A percentile compares a stretch with the other conserved stretches of the same genome.
phyloP scores from a whole-genome alignment of 345 rosid genomes.

The Physaria fendleri region DNA sequence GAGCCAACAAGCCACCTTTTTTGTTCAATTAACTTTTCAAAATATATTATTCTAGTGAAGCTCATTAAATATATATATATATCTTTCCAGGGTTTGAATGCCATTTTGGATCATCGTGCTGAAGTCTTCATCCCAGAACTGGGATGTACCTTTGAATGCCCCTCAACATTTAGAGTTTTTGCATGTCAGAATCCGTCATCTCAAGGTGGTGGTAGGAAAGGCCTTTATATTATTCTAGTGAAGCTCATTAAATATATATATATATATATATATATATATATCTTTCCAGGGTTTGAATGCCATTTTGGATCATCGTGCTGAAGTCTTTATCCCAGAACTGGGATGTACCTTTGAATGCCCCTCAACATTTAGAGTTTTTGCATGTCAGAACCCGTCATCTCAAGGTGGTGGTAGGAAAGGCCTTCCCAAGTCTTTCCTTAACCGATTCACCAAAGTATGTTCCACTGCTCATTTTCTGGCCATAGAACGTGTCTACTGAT shows the following conservation, averaged over 20 bases:
- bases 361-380: conserved; percentile 81
- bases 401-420: conserved; percentile 99
- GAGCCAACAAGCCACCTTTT: conserved; percentile 1
- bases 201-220: conserved; percentile 99
- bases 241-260: no score
- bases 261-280: no score
- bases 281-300: conserved; percentile 80
- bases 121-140: conserved; percentile 95
- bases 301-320: conserved; percentile 91
- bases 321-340: conserved; percentile 91
- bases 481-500: no score
- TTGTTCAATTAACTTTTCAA: background rate
- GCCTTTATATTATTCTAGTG: no score
- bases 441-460: conserved; percentile 86
- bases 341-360: conserved; percentile 76
- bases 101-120: conserved; percentile 93
- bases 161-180: conserved; percentile 80
- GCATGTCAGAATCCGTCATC: conserved; percentile 96
- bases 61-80: no score
- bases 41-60: no score
- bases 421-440: conserved; percentile 89
- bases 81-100: conserved; percentile 73
- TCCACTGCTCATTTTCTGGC: no score
- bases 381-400: conserved; percentile 93
- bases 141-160: conserved; percentile 70